Conservation (phyloP, 1,139 yeast genomes). For the Candida sp. region DNA sequence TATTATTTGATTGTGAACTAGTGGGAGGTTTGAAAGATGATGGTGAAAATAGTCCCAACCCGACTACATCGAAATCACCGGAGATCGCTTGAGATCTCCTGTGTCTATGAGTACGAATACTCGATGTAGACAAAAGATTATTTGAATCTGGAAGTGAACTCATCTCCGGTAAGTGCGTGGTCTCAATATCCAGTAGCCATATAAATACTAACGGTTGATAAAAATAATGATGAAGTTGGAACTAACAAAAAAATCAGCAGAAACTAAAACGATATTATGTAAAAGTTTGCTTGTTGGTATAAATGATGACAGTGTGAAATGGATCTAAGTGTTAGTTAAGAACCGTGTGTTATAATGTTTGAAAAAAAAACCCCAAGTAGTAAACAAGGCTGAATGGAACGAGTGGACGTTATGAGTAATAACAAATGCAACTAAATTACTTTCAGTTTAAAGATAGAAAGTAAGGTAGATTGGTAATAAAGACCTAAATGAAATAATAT, state of each 20-base stretch:
- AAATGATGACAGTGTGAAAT: too few species aligned
- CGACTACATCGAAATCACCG: constrained; percentile 61
- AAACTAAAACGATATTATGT: too few species aligned
- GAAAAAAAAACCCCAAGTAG: too few species aligned
- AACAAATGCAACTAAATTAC: background rate
- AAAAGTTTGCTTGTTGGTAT: too few species aligned
- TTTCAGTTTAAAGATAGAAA: background rate
- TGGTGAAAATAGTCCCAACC: constrained; percentile 29
- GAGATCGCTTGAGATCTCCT: constrained; percentile 71
- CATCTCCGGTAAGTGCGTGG: background rate
- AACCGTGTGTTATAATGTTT: too few species aligned
- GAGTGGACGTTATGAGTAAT: background rate
- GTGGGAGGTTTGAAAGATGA: constrained; percentile 4
- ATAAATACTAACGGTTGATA: too few species aligned
- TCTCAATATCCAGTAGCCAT: too few species aligned
- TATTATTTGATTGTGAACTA: background rate
- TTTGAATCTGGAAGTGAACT: constrained; percentile 1
- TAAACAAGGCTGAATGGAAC: background rate
- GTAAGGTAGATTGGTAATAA: background rate
- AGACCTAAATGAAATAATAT: background rate
- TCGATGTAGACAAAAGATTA: constrained; percentile 12
- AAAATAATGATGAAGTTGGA: background rate
- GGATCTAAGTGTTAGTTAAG: too few species aligned
- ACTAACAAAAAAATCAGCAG: too few species aligned
- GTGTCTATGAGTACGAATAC: constrained; percentile 54